Percentiles rank a stretch among this genome's conserved stretches.
Evolutionary conservation across 495 filamentous ascomycete genomes (phyloP).

Genomic region (Penicillium arizonense): DNA sequence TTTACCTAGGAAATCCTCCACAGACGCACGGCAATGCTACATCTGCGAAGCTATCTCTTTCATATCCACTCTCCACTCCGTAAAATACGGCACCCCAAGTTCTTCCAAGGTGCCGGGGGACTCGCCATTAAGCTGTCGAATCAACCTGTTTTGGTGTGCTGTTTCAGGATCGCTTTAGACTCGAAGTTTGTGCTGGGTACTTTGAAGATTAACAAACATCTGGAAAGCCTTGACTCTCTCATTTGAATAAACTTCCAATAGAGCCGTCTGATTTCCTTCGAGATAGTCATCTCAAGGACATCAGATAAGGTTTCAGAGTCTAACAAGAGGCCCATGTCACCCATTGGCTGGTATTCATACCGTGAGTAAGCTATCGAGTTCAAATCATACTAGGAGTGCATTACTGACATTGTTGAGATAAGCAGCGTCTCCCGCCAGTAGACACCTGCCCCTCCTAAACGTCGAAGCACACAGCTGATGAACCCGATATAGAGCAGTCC

Average conservation of each 20-base stretch:
- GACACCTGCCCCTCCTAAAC: constrained; percentile 2
- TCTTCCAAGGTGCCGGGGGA: background rate
- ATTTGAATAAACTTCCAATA: constrained; percentile 1
- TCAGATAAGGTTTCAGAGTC: constrained; percentile 5
- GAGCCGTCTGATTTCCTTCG: background rate
- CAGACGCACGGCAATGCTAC: background rate
- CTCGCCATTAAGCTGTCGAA: background rate
- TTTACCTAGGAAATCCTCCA: too few relatives aligned
- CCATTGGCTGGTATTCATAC: background rate
- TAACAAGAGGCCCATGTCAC: constrained; percentile 6
- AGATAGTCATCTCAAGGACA: constrained; percentile 5
- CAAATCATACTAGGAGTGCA: background rate
- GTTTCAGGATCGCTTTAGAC: background rate
- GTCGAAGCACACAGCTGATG: constrained; percentile 7
- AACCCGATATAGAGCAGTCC: background rate
- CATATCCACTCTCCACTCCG: constrained; percentile 2
- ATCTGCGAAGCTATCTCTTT: background rate
- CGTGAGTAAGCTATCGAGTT: background rate
- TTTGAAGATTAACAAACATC: constrained; percentile 4
- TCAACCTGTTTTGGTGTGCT: background rate
- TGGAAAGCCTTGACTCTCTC: constrained; percentile 2
- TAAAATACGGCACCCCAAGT: background rate
- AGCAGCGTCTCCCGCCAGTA: constrained; percentile 6
- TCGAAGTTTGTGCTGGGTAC: constrained; percentile 4
- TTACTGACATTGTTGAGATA: constrained; percentile 2